Evolutionary conservation across 495 filamentous ascomycete species (phyloP), one percentile per base, ranked within the genome.

Genomic region (Achaetomiella virescens): DNA sequence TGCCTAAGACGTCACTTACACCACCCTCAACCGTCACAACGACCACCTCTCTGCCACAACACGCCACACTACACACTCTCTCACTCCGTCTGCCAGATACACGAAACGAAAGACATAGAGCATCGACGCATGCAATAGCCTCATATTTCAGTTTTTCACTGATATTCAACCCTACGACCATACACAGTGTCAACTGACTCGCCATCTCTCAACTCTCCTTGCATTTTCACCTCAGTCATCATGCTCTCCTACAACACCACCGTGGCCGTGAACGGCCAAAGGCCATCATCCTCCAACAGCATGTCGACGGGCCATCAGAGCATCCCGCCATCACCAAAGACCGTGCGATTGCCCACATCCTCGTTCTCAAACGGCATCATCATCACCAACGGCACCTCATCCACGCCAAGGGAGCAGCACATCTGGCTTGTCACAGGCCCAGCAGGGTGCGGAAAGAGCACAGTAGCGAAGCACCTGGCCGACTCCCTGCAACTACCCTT

Each of bases 391-490:
- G 58, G 62, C 24, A 58, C 49, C 40, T 56, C 68, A 18, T 59
- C 68, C 36, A 42, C 55, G 8, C 52, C 64, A 35, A 66, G 66
- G 52, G 70, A 83, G 57, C 88, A 88, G 59, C 91, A 97, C 68
- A 96, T 99, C 70, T 96, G 89, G 86, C 83, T 97, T 59, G 89
- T 99, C n/a, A 96, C 93, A 0, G 95, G 95, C 7, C 95, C 95
- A 15, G 91, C 95, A 17, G 95, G 95, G 14, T 96, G 91, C 63
- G 95, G 95, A 38, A 99, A 99, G 75, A 95, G 85, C 63, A 96
- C 93, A 10, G 85, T 97, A 41, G 95, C 90, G 49, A 77, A 88
- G 60, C 82, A 84, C 66, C 72, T 99, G 36, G 84, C 89, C 52
- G 75, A 81, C 12, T 72, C 81, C 31, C 80, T 97, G 15, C 75